These are phyloP conservation scores for Colletotrichum sp. DNA, from an alignment of 2,329 filamentous ascomycete species.

Conservation along the genomic window DNA sequence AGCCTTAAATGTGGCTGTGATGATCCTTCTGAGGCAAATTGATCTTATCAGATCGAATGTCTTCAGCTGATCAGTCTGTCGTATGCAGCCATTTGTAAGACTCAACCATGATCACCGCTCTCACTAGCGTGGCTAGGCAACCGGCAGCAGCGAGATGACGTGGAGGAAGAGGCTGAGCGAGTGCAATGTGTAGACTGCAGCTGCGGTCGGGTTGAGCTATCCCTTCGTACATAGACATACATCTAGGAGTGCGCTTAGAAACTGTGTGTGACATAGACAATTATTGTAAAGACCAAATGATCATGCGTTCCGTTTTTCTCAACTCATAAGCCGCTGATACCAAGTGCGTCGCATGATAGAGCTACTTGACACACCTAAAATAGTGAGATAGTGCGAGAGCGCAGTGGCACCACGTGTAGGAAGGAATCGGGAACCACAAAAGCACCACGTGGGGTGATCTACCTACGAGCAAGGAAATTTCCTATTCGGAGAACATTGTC, in stretches of 20 bases:
- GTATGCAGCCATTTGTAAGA: neutral
- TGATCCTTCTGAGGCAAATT: neutral
- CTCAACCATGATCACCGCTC: neutral
- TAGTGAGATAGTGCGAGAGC: neutral
- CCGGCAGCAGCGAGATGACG: neutral
- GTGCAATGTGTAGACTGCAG: neutral
- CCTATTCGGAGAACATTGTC: neutral
- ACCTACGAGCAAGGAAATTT: neutral
- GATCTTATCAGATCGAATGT: neutral
- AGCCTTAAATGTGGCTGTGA: neutral
- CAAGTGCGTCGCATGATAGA: neutral
- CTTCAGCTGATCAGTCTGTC: neutral
- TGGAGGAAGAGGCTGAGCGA: neutral
- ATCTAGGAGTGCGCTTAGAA: neutral
- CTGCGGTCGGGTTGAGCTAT: neutral
- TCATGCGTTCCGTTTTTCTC: neutral
- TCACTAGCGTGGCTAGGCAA: neutral
- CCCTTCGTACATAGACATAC: neutral
- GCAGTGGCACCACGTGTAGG: neutral
- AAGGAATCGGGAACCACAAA: too few relatives aligned
- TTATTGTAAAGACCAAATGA: neutral
- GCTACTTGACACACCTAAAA: neutral
- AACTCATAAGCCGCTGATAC: neutral
- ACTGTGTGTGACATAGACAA: neutral
- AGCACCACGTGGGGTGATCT: neutral